Evolutionary conservation across 129 eudicot species (phyloP).

Genomic region (Sambucus nigra): DNA sequence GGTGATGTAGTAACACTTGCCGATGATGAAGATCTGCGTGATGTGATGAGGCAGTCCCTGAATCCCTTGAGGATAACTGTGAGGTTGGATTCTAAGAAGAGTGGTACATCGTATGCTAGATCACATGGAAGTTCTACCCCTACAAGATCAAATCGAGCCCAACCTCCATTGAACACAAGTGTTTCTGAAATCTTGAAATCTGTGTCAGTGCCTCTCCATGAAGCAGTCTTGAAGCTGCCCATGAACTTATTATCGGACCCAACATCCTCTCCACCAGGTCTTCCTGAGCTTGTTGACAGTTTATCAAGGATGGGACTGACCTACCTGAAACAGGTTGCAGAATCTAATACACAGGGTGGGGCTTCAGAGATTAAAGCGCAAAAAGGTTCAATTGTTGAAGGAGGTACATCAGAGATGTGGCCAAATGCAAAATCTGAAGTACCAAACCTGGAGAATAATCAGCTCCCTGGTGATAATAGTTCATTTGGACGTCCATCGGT

Average conservation of each 20-base stretch:
- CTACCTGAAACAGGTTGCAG: constrained; percentile 27
- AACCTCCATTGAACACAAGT: constrained; percentile 19
- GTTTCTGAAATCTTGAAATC: constrained; percentile 42
- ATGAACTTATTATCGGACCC: constrained; percentile 40
- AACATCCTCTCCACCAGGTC: constrained; percentile 36
- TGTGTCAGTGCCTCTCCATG: constrained; percentile 44
- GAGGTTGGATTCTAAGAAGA: constrained; percentile 18
- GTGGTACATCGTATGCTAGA: constrained; percentile 9
- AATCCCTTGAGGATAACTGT: constrained; percentile 82
- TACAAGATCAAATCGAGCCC: constrained; percentile 25
- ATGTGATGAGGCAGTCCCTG: constrained; percentile 61
- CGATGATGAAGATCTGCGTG: constrained; percentile 80
- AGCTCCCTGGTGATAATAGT: constrained; percentile 9
- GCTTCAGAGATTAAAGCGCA: constrained; percentile 12
- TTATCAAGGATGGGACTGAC: constrained; percentile 32
- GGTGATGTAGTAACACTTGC: constrained; percentile 70
- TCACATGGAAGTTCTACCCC: constrained; percentile 41
- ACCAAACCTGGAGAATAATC: background rate
- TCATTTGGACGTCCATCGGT: no score
- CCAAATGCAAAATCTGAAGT: background rate
- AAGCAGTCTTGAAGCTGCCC: constrained; percentile 27
- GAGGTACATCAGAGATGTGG: background rate
- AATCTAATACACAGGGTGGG: background rate
- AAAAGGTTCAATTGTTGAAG: constrained; percentile 1
- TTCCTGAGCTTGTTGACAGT: constrained; percentile 32